A percentile compares a stretch with the other conserved stretches of the same genome.
Conservation (phyloP, 169 alveolate species). For the Amoebophrya sp. region DNA sequence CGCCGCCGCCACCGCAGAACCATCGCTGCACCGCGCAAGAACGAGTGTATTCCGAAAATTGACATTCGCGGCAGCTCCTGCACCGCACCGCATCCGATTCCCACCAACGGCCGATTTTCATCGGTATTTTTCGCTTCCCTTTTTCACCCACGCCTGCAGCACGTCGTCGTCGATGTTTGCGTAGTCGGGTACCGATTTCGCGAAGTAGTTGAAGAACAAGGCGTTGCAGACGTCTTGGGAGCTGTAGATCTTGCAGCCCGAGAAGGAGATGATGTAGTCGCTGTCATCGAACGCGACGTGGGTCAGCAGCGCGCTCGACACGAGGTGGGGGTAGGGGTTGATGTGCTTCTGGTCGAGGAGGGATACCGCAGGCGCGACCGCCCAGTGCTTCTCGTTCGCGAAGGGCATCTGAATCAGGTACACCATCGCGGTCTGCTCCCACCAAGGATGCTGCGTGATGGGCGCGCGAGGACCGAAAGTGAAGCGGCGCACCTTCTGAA, state of each 20-base stretch:
- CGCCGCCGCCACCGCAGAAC: too few relatives aligned
- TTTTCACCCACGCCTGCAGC: not conserved
- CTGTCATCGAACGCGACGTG: not conserved
- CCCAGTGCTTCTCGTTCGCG: not conserved
- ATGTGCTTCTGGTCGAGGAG: not conserved
- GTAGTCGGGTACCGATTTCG: not conserved
- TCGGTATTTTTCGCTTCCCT: too few relatives aligned
- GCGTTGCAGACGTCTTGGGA: not conserved
- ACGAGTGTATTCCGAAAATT: too few relatives aligned
- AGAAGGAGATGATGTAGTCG: not conserved
- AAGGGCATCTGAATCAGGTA: not conserved
- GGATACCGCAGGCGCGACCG: not conserved
- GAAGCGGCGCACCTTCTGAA: not conserved
- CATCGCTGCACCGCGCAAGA: too few relatives aligned
- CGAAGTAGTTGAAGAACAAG: not conserved
- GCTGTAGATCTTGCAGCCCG: not conserved
- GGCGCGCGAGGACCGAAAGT: not conserved
- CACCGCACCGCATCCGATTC: too few relatives aligned
- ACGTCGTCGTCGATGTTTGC: not conserved
- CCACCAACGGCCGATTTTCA: too few relatives aligned
- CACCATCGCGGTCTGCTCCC: slow-evolving; percentile 2
- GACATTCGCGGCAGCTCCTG: too few relatives aligned
- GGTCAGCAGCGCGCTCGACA: not conserved
- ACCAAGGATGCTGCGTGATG: not conserved
- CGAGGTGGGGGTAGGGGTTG: not conserved